Base-by-base conservation (phyloP, 2,329 filamentous ascomycete genomes). In the Daldinia eschscholtzii region DNA sequence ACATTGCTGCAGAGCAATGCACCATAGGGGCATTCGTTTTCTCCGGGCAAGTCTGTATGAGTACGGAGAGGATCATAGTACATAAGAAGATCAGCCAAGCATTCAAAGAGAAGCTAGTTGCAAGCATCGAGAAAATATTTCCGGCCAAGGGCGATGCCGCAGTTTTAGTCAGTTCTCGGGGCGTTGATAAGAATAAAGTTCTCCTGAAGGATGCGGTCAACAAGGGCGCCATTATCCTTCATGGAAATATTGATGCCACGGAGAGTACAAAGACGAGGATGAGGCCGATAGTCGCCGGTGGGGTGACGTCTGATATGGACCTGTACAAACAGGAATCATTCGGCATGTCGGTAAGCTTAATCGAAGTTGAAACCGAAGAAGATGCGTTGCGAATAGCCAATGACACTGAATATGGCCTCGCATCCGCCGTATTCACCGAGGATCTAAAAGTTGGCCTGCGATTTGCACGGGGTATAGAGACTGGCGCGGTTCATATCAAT, bases 1-100 rank as follows among this genome's bases (percentile, higher is more conserved):
- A 89, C 20, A 83, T 85, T 42, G 90, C 91, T 0, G 91, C 89
- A 0, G 80, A 83, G 61, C 84, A 86, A 66, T 88, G 87, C 64
- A 83, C 86, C 0, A 77, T 88, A 5, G 90, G 89, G 9, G 83
- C 89, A 0, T 90, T 91, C 75, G 74, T 90, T 67, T 86, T 91
- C 73, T 82, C 81, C 15, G 90, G 90, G 0, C 90, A 92, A 81
- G 85, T 92, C 50, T 92, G 90, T 80, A 91, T 92, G 89, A 85
- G 86, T 5, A 91, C 89, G 0, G 90, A 92, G 77, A 85, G 87
- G n/a, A 88, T 91, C 67, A 77, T 91, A n/a, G 87, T 91, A 26
- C 85, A 90, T 77, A 83, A 83, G 61, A 81, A 81, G 41, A 80
- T 91, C 63, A 81, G 83, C 60, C 81, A 82, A 20, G 77, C 83